A percentile compares a stretch with the other conserved stretches of the same genome.
phyloP scores from a whole-genome alignment of 2,329 filamentous ascomycete genomes.

The Gnomoniopsis sp. region DNA sequence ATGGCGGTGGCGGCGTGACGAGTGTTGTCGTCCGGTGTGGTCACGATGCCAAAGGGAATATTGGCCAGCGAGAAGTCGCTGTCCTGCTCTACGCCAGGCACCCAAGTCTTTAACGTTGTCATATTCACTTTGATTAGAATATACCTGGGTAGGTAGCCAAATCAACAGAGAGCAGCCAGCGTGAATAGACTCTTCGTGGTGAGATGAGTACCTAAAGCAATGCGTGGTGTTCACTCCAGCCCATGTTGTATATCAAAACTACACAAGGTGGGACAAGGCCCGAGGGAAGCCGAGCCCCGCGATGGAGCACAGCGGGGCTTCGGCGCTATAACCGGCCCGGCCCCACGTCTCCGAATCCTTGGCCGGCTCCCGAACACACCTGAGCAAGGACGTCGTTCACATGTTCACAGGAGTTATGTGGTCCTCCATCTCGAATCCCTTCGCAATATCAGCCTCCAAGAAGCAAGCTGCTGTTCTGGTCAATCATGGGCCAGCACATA shows the following conservation, averaged over 20 bases:
- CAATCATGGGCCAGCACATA: too few relatives aligned
- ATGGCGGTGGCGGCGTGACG: slow-evolving; percentile 62
- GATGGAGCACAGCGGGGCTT: too few relatives aligned
- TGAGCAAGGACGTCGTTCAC: too few relatives aligned
- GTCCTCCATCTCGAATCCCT: too few relatives aligned
- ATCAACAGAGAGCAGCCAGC: too few relatives aligned
- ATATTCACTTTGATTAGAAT: too few relatives aligned
- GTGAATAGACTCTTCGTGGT: background rate
- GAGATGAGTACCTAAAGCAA: background rate
- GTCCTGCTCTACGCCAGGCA: slow-evolving; percentile 31
- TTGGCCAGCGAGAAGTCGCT: slow-evolving; percentile 73
- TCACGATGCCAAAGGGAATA: slow-evolving; percentile 74
- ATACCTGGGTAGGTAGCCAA: background rate
- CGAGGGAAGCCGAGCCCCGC: slow-evolving; percentile 13
- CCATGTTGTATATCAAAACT: background rate
- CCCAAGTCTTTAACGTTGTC: slow-evolving; percentile 23
- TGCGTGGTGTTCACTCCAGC: background rate
- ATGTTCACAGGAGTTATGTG: too few relatives aligned
- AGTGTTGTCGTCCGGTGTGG: slow-evolving; percentile 40
- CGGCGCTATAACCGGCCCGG: background rate
- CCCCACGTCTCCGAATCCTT: slow-evolving; percentile 8
- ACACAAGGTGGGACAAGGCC: slow-evolving; percentile 3
- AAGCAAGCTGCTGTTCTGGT: too few relatives aligned
- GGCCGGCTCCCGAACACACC: too few relatives aligned
- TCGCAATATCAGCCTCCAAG: too few relatives aligned